Evolutionary conservation across 345 rosid genomes (phyloP), one percentile per base, ranked within the genome.

Genomic region (Microthlaspi erraticum): DNA sequence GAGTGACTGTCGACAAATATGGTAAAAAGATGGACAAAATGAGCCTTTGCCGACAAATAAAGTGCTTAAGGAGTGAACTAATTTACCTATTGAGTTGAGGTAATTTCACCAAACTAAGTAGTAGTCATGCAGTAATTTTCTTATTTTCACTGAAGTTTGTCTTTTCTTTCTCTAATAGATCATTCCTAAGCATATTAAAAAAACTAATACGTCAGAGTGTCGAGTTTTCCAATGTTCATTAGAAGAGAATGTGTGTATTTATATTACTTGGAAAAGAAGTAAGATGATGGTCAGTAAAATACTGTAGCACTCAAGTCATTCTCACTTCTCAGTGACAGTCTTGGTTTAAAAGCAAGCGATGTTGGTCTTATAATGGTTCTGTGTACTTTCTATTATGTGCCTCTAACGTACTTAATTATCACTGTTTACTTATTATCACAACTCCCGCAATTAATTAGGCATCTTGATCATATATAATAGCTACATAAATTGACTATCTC

Each of bases 281-380:
- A 75, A 68, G 64, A 53, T 66, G 42, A 68, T 60, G 38, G 62
- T 50, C 44, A 44, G 70, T 68, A 76, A 76, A 56, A 55, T 26
- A 26, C 29, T 26, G 29, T 63, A 69, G 66, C 45, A 75, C 70
- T 62, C 70, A 70, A 64, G 71, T 53, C 70, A 75, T 68, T 75
- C 50, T 53, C 59, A 62, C 68, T 68, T 75, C 50, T 53, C 59
- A 62, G 2, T 23, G 65, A 46, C 75, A 76, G 71, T 62, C 79
- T 76, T 76, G 46, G 75, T 70, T 57, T 70, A 26, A 54, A 76
- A 64, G 79, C 76, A 76, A 76, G 33, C 70, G 71, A 76, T 76
- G 79, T 76, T 70, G 75, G 71, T 56, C 67, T 57, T 64, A 43
- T 74, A n/a, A 48, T 57, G 57, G 5, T 53, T 55, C 1, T 53